Conservation (phyloP, 345 rosid genomes). For the Litchi chinensis region DNA sequence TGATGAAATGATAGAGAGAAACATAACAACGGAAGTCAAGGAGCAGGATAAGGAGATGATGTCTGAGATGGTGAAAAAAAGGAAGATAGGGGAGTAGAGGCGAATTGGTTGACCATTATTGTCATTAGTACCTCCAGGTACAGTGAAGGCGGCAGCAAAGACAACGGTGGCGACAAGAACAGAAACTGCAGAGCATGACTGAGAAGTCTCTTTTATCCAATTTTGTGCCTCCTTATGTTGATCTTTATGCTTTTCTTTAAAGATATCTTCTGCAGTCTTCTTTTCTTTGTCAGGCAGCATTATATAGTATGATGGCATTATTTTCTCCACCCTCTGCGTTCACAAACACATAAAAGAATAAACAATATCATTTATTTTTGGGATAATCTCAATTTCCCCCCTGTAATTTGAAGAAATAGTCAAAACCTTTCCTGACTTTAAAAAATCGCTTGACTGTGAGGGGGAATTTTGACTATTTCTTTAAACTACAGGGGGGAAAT, state of each 20-base stretch:
- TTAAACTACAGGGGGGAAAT: too few species aligned
- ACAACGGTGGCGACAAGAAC: not conserved
- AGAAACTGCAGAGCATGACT: conserved; percentile 32
- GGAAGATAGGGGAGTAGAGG: conserved; percentile 13
- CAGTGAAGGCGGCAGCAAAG: not conserved
- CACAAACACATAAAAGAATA: too few species aligned
- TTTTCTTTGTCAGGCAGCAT: not conserved
- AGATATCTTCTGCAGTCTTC: not conserved
- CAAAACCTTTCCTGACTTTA: too few species aligned
- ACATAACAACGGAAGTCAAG: conserved; percentile 31
- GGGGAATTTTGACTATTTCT: too few species aligned
- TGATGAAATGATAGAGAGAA: conserved; percentile 27
- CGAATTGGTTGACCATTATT: conserved; percentile 22
- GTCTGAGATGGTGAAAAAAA: conserved; percentile 27
- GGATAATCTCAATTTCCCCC: too few species aligned
- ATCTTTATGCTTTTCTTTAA: not conserved
- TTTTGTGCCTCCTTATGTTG: not conserved
- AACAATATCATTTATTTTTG: too few species aligned
- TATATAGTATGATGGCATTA: not conserved
- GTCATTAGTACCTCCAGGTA: not conserved
- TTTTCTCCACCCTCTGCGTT: not conserved
- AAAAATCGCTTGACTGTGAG: too few species aligned
- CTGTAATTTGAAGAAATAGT: too few species aligned
- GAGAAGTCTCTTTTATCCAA: conserved; percentile 14
- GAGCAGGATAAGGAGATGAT: conserved; percentile 27